Percentiles rank a stretch among this genome's conserved stretches.
Evolutionary conservation across 208 protist species (phyloP).

Genomic region (Trypanosoma mega): DNA sequence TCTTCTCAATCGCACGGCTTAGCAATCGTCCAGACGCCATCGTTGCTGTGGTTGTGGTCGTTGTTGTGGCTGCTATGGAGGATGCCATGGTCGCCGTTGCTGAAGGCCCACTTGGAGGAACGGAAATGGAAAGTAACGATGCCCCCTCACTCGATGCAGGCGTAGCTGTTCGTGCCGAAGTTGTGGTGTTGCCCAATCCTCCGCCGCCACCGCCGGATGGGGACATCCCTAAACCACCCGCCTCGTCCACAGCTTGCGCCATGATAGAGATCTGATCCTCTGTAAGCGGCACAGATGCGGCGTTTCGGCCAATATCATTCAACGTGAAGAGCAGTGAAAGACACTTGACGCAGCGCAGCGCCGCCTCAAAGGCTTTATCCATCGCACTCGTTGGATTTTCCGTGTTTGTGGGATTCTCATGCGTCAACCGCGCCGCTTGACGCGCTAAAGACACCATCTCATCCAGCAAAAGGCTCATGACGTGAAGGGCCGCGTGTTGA

Average conservation of each 20-base stretch:
- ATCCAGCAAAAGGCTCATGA: constrained; percentile 74
- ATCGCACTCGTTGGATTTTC: neutral
- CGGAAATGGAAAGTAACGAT: neutral
- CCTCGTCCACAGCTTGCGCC: neutral
- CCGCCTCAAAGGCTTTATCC: constrained; percentile 5
- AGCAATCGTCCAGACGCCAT: constrained; percentile 3
- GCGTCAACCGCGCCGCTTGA: constrained; percentile 24
- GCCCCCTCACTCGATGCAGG: neutral
- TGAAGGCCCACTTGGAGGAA: neutral
- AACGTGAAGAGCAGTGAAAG: constrained; percentile 28
- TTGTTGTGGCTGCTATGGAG: neutral
- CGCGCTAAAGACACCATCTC: constrained; percentile 52
- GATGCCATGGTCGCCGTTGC: neutral
- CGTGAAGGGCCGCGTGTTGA: constrained; percentile 45
- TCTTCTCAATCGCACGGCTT: constrained; percentile 35
- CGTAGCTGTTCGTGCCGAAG: neutral
- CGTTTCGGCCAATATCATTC: constrained; percentile 29
- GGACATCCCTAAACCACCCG: too few species aligned
- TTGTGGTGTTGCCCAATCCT: too few species aligned
- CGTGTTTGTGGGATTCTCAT: neutral
- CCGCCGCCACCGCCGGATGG: too few species aligned
- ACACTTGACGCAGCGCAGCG: constrained; percentile 21
- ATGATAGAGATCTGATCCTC: constrained; percentile 13
- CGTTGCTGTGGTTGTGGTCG: neutral
- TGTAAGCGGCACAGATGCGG: neutral